A percentile compares a stretch with the other conserved stretches of the same genome.
Conservation (phyloP, 2,329 filamentous ascomycete genomes). For the Nannizzia gypsea region DNA sequence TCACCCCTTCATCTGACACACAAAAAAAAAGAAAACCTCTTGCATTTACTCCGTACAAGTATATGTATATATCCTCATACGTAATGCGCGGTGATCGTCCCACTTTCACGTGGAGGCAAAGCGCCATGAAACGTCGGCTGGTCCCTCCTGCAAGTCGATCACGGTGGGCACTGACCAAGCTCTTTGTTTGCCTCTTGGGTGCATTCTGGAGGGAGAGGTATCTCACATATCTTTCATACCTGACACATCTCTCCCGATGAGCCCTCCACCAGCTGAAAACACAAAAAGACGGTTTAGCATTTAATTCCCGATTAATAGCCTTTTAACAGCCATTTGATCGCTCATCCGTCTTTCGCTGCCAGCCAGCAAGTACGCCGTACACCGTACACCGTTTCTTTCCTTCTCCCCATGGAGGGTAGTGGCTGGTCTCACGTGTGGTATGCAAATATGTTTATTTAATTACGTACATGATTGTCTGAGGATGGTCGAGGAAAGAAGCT, state of each 20-base stretch:
- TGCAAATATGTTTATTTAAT: not conserved
- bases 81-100: constrained; percentile 3
- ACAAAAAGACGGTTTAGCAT: not conserved
- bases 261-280: too few relatives aligned
- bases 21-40: not conserved
- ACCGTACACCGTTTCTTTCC: not conserved
- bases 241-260: too few relatives aligned
- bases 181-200: not conserved
- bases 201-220: too few relatives aligned
- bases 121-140: constrained; percentile 3
- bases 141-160: constrained; percentile 3
- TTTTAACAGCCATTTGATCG: not conserved
- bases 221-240: too few relatives aligned
- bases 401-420: not conserved
- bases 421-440: not conserved
- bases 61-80: not conserved
- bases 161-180: constrained; percentile 4
- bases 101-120: constrained; percentile 4
- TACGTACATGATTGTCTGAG: not conserved
- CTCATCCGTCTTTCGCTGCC: not conserved
- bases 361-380: not conserved
- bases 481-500: too few relatives aligned
- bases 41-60: not conserved
- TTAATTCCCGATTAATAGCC: not conserved
- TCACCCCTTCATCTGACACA: not conserved